Percentiles rank a stretch among this genome's conserved stretches.
These are phyloP conservation scores for Klebsormidium nitens DNA, from an alignment of 139 green algal species.

Conservation along the genomic window DNA sequence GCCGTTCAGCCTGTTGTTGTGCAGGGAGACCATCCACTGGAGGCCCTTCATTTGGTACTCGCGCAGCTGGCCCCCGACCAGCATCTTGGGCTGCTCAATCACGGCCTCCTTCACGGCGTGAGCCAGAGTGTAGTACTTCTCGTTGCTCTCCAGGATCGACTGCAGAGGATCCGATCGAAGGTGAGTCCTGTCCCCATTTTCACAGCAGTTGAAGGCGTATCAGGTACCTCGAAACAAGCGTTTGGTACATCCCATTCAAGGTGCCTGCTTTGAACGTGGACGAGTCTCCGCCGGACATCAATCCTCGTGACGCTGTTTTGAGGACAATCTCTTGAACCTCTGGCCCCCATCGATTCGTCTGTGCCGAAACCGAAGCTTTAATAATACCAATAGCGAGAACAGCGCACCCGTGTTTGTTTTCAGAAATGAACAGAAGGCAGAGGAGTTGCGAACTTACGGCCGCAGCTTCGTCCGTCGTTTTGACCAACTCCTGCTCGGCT, in stretches of 20 bases:
- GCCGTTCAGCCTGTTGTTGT: constrained; percentile 54
- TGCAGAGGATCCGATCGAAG: too few relatives aligned
- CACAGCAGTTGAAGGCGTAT: background rate
- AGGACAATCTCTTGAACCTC: too few relatives aligned
- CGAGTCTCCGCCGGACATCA: too few relatives aligned
- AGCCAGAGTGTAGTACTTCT: constrained; percentile 30
- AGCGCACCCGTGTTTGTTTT: background rate
- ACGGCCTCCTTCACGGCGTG: constrained; percentile 50
- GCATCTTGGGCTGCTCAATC: constrained; percentile 35
- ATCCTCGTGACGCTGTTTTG: too few relatives aligned
- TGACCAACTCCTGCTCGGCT: constrained; percentile 6
- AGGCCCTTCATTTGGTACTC: constrained; percentile 71
- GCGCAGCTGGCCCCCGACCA: constrained; percentile 45
- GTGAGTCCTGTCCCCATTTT: background rate
- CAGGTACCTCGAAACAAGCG: too few relatives aligned
- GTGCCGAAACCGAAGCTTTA: too few relatives aligned
- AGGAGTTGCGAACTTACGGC: background rate
- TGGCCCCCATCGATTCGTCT: too few relatives aligned
- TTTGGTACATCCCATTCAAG: too few relatives aligned
- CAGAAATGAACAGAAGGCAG: background rate
- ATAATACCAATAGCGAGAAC: background rate
- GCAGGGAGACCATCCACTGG: constrained; percentile 50
- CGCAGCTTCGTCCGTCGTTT: constrained; percentile 6
- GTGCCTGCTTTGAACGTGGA: too few relatives aligned
- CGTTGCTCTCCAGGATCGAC: constrained; percentile 28